Conservation (phyloP, 2,329 filamentous ascomycete genomes). For the Trichoderma cornu-damae region DNA sequence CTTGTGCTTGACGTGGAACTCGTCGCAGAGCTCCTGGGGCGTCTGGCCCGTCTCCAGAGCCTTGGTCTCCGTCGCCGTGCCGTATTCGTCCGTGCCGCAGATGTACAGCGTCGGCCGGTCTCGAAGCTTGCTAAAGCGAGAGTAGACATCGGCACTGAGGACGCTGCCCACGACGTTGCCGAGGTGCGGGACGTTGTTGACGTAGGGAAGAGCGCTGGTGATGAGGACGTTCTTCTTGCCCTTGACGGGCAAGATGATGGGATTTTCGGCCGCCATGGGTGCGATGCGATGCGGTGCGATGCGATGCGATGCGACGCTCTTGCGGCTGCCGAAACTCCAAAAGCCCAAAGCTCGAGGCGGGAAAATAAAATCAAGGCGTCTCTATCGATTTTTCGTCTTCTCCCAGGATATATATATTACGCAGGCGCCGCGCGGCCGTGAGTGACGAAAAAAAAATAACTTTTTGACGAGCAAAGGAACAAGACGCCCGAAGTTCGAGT, state of each 20-base stretch:
- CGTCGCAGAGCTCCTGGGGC: conserved; percentile 79
- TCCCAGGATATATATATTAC: background rate
- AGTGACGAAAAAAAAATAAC: no score
- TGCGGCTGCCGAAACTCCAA: background rate
- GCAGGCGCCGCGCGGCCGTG: background rate
- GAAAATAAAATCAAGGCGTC: background rate
- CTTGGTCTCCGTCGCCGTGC: conserved; percentile 93
- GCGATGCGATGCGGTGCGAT: background rate
- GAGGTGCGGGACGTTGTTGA: conserved; percentile 71
- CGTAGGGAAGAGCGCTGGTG: conserved; percentile 84
- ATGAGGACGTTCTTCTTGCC: conserved; percentile 85
- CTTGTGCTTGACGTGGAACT: conserved; percentile 86
- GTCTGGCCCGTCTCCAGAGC: conserved; percentile 82
- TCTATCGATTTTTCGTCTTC: background rate
- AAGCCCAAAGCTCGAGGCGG: conserved; percentile 1
- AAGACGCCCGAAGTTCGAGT: no score
- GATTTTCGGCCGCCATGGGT: conserved; percentile 18
- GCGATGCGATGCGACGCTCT: background rate
- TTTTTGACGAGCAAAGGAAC: no score
- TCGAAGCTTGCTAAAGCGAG: conserved; percentile 73
- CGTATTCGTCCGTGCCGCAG: conserved; percentile 84
- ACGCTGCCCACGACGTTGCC: conserved; percentile 87
- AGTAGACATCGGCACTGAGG: conserved; percentile 81
- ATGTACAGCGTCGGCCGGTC: conserved; percentile 76
- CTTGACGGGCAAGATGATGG: conserved; percentile 58